These are phyloP conservation scores for Nidula niveotomentosa DNA, from an alignment of 1,284 basidiomycete genomes.

Conservation along the genomic window DNA sequence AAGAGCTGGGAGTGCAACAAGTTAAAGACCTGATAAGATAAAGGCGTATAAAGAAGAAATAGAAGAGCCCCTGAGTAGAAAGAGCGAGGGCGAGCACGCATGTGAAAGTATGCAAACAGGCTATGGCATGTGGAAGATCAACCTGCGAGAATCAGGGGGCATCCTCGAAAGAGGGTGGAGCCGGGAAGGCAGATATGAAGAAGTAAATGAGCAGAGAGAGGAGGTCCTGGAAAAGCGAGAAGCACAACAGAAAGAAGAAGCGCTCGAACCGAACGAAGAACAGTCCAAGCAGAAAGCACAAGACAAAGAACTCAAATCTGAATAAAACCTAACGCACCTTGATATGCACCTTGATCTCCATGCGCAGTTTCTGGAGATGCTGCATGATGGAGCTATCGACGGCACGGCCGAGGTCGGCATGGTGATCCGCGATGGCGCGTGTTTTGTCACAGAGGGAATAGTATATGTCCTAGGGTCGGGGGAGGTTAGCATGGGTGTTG, in stretches of 20 bases:
- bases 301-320: background rate
- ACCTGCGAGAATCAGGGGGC: too few relatives aligned
- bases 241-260: too few relatives aligned
- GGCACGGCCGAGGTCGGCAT: constrained; percentile 94
- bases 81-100: too few relatives aligned
- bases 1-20: too few relatives aligned
- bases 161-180: background rate
- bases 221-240: too few relatives aligned
- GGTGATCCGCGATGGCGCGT: constrained; percentile 92
- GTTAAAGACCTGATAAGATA: too few relatives aligned
- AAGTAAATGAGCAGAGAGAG: too few relatives aligned
- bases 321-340: constrained; percentile 50
- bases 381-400: constrained; percentile 98
- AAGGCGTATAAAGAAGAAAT: too few relatives aligned
- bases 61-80: too few relatives aligned
- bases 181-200: background rate
- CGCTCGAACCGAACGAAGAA: too few relatives aligned
- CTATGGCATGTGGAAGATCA: too few relatives aligned
- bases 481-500: background rate
- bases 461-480: constrained; percentile 75
- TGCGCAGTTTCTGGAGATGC: constrained; percentile 91
- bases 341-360: constrained; percentile 97
- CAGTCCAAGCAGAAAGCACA: background rate
- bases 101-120: too few relatives aligned
- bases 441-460: constrained; percentile 95